Evolutionary conservation across 768 basidiomycete genomes (phyloP).

Genomic region (Pleurotus ostreatus): DNA sequence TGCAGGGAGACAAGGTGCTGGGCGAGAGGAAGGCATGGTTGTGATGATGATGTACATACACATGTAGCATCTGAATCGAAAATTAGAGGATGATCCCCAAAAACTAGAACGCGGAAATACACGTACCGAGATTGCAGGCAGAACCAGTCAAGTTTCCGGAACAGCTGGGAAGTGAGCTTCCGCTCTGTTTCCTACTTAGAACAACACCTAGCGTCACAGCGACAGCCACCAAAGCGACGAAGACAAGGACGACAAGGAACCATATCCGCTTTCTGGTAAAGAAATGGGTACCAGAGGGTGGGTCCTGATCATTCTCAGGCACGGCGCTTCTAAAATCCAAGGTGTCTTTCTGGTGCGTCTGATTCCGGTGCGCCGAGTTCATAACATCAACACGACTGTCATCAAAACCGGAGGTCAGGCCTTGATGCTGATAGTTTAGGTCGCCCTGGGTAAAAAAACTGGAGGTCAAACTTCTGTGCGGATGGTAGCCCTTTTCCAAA

Average conservation of each 20-base stretch:
- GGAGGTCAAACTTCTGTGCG: slow-evolving; percentile 39
- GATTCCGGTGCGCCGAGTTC: neutral
- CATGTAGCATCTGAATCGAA: slow-evolving; percentile 54
- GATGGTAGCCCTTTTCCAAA: slow-evolving; percentile 49
- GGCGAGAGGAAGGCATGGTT: slow-evolving; percentile 51
- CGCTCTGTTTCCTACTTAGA: slow-evolving; percentile 26
- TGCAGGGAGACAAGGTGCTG: slow-evolving; percentile 46
- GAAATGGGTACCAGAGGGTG: neutral
- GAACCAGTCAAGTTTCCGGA: slow-evolving; percentile 41
- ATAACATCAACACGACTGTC: slow-evolving; percentile 5
- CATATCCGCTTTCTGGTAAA: slow-evolving; percentile 13
- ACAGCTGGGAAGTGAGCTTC: slow-evolving; percentile 26
- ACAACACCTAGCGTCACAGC: slow-evolving; percentile 43
- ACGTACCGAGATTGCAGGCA: slow-evolving; percentile 54
- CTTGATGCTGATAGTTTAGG: slow-evolving; percentile 10
- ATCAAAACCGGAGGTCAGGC: slow-evolving; percentile 17
- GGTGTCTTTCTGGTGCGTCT: neutral
- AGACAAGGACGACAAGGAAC: slow-evolving; percentile 27
- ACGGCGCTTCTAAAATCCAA: neutral
- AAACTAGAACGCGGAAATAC: neutral
- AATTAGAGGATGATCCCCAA: slow-evolving; percentile 6
- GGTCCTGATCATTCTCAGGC: neutral
- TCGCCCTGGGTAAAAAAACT: slow-evolving; percentile 8
- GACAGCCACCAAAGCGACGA: slow-evolving; percentile 34
- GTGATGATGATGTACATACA: slow-evolving; percentile 46